phyloP scores from a whole-genome alignment of 225 moss, liverwort and hornwort species.

The Sphagnum contortum region DNA sequence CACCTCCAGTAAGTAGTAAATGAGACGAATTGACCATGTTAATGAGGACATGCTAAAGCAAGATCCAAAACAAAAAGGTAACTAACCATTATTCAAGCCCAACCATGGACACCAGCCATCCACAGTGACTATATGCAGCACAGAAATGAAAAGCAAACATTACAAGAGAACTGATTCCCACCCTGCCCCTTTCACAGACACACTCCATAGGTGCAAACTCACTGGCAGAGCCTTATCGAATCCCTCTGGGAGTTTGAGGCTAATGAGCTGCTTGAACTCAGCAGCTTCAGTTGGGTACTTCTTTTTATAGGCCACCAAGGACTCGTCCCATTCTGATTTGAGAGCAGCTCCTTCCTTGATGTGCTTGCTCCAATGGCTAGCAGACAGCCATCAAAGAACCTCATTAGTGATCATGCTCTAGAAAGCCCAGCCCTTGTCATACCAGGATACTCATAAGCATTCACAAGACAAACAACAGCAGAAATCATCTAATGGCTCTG shows the following conservation, averaged over 20 bases:
- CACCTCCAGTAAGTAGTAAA: no score
- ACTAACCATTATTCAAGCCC: background rate
- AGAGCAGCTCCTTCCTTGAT: constrained; percentile 41
- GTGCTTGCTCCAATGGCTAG: constrained; percentile 79
- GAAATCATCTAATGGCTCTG: background rate
- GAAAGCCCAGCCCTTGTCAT: background rate
- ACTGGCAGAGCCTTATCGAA: constrained; percentile 71
- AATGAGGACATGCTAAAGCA: no score
- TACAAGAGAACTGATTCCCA: background rate
- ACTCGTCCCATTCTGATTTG: constrained; percentile 58
- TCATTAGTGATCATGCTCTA: background rate
- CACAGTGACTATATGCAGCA: background rate
- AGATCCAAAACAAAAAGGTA: background rate
- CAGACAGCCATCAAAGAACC: background rate
- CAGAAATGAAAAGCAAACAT: background rate
- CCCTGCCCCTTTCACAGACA: background rate
- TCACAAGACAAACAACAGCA: background rate
- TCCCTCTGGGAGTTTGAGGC: constrained; percentile 40
- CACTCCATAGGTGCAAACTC: constrained; percentile 11
- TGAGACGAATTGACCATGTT: no score
- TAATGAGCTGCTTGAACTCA: constrained; percentile 77
- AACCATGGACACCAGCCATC: no score
- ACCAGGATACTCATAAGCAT: background rate
- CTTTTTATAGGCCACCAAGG: constrained; percentile 49
- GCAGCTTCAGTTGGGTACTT: constrained; percentile 75